phyloP scores from a whole-genome alignment of 441 rosid species.

The Manihot esculenta region DNA sequence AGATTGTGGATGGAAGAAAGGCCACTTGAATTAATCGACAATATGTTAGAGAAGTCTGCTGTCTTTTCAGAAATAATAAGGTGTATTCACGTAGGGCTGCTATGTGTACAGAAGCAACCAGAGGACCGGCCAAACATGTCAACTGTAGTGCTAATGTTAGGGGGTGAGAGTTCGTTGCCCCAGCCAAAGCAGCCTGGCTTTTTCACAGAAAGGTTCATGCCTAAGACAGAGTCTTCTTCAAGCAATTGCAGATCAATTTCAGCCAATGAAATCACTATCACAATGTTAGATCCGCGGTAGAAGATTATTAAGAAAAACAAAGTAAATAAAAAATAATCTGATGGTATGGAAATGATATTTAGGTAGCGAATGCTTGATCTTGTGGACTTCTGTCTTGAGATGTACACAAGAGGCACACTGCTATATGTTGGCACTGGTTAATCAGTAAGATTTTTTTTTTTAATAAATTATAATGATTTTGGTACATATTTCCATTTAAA shows the following conservation, averaged over 20 bases:
- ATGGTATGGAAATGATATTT: not conserved
- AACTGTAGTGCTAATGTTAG: conserved; percentile 50
- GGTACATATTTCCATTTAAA: not conserved
- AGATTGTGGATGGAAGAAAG: conserved; percentile 58
- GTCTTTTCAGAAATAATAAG: conserved; percentile 39
- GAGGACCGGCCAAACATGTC: conserved; percentile 68
- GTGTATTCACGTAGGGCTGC: conserved; percentile 64
- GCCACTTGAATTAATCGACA: conserved; percentile 40
- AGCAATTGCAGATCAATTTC: conserved; percentile 9
- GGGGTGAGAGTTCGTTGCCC: conserved; percentile 43
- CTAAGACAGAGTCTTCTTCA: not conserved
- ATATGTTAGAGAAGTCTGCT: conserved; percentile 29
- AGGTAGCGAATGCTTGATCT: not conserved
- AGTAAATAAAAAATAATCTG: not conserved
- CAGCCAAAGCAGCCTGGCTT: conserved; percentile 66
- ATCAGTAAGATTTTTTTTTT: not conserved
- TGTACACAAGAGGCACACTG: not conserved
- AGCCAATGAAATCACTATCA: conserved; percentile 18
- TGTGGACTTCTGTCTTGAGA: not conserved
- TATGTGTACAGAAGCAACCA: conserved; percentile 67
- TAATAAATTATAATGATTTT: too few relatives aligned
- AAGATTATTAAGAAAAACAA: not conserved
- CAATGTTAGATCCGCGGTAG: conserved; percentile 15
- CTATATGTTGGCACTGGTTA: not conserved
- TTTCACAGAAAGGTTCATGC: conserved; percentile 42